phyloP scores from a whole-genome alignment of 192 early-diverging fungal genomes.

The Coemansia biformis region DNA sequence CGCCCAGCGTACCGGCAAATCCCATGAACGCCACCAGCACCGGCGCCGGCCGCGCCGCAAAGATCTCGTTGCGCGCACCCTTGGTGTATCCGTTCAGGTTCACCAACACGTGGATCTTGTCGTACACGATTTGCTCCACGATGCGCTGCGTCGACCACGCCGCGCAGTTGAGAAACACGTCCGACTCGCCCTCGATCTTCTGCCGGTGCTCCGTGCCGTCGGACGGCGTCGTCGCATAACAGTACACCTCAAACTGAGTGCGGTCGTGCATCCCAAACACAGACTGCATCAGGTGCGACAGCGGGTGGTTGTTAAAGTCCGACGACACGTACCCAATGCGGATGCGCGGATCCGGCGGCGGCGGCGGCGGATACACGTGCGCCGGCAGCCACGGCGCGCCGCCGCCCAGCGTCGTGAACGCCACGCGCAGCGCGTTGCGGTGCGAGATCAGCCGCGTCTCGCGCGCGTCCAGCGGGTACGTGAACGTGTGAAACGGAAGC shows the following conservation, averaged over 20 bases:
- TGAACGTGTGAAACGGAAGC: conserved; percentile 92
- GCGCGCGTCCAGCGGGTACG: conserved; percentile 76
- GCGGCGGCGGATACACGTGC: conserved; percentile 66
- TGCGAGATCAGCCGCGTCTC: conserved; percentile 83
- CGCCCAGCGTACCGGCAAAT: conserved; percentile 87
- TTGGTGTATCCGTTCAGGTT: conserved; percentile 98
- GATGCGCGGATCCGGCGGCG: conserved; percentile 65
- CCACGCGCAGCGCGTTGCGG: conserved; percentile 77
- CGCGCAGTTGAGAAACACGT: conserved; percentile 75
- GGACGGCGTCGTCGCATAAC: conserved; percentile 77
- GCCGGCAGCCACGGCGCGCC: conserved; percentile 53
- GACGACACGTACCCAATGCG: conserved; percentile 86
- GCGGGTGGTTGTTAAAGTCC: conserved; percentile 91
- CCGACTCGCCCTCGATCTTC: conserved; percentile 74
- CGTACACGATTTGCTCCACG: conserved; percentile 65
- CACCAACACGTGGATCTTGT: conserved; percentile 83
- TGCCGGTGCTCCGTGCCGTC: conserved; percentile 73
- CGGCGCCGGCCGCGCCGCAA: conserved; percentile 84
- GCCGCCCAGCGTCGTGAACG: conserved; percentile 60
- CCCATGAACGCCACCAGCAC: conserved; percentile 91
- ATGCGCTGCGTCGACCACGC: conserved; percentile 68
- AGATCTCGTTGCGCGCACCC: conserved; percentile 88
- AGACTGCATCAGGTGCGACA: conserved; percentile 90
- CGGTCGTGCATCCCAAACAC: conserved; percentile 91
- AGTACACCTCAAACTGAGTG: conserved; percentile 63